Percentiles rank a stretch among this genome's conserved stretches.
Evolutionary conservation across 1,139 yeast species (phyloP).

Genomic region (Geotrichum bryndzae): DNA sequence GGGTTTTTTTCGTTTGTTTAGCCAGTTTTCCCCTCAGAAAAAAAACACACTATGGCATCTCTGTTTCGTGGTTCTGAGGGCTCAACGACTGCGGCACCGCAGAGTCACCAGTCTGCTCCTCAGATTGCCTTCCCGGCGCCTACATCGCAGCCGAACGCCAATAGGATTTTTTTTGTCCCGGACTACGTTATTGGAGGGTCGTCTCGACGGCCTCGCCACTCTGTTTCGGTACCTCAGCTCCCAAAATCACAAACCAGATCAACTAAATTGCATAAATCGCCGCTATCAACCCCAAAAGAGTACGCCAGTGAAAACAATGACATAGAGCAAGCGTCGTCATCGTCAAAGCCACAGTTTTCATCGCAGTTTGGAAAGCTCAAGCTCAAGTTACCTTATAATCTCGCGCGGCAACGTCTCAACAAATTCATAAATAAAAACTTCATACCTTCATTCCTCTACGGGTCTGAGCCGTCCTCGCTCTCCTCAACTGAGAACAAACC

Average conservation of each 20-base stretch:
- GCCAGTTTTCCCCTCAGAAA: neutral
- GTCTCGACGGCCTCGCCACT: conserved; percentile 9
- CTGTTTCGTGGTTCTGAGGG: neutral
- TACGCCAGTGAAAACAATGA: neutral
- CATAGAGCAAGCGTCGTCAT: neutral
- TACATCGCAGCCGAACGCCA: conserved; percentile 7
- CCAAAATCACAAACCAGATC: neutral
- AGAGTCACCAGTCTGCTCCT: neutral
- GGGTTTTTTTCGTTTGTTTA: neutral
- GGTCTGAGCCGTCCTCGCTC: conserved; percentile 14
- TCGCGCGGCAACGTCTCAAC: conserved; percentile 17
- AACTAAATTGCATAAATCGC: neutral
- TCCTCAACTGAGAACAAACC: conserved; percentile 14
- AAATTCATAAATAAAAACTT: conserved; percentile 20
- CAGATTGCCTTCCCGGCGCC: conserved; percentile 8
- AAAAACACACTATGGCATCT: conserved; percentile 1
- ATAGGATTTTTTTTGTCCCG: conserved; percentile 5
- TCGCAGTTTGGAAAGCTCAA: conserved; percentile 13
- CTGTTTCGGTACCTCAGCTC: conserved; percentile 14
- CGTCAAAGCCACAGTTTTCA: neutral
- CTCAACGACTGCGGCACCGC: neutral
- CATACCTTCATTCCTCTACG: conserved; percentile 20
- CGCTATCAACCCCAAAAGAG: neutral
- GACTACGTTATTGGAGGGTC: conserved; percentile 6
- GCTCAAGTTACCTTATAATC: conserved; percentile 12